Conservation (phyloP, 2,329 filamentous ascomycete species). For the Leptographium wingfieldii region DNA sequence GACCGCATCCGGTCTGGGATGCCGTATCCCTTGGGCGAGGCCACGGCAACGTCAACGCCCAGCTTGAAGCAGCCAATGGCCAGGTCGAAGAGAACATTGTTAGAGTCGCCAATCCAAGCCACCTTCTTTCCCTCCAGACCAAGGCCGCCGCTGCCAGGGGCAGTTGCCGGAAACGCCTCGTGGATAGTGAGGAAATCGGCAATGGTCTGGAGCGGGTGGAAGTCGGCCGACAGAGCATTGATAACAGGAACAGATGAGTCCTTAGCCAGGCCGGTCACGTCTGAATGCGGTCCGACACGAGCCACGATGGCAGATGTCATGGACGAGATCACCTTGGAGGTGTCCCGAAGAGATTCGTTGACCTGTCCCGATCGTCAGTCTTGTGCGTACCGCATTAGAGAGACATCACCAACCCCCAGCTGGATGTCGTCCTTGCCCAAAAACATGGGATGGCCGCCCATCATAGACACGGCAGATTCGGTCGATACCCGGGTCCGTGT, state of each 20-base stretch:
- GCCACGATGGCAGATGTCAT: conserved; percentile 79
- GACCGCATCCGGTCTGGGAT: conserved; percentile 65
- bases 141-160: conserved; percentile 29
- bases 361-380: conserved; percentile 33
- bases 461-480: conserved; percentile 73
- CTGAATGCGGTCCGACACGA: conserved; percentile 64
- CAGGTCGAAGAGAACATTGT: conserved; percentile 92
- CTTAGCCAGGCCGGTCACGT: conserved; percentile 57
- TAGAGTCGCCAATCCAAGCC: conserved; percentile 92
- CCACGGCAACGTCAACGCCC: conserved; percentile 75
- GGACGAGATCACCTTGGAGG: conserved; percentile 82
- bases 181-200: conserved; percentile 87
- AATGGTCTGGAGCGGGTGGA: conserved; percentile 87
- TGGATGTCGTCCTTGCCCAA: conserved; percentile 93
- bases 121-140: conserved; percentile 77
- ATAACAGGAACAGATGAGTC: conserved; percentile 70
- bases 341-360: conserved; percentile 93
- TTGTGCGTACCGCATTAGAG: too few species aligned
- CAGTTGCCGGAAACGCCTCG: conserved; percentile 53
- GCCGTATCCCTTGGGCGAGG: conserved; percentile 72
- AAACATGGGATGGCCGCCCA: conserved; percentile 95
- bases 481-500: conserved; percentile 90
- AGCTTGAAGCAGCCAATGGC: conserved; percentile 80
- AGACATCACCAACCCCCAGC: conserved; percentile 51
- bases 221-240: conserved; percentile 79